These are phyloP conservation scores for Luffa acutangula DNA, from an alignment of 306 rosid genomes.

Conservation along the genomic window DNA sequence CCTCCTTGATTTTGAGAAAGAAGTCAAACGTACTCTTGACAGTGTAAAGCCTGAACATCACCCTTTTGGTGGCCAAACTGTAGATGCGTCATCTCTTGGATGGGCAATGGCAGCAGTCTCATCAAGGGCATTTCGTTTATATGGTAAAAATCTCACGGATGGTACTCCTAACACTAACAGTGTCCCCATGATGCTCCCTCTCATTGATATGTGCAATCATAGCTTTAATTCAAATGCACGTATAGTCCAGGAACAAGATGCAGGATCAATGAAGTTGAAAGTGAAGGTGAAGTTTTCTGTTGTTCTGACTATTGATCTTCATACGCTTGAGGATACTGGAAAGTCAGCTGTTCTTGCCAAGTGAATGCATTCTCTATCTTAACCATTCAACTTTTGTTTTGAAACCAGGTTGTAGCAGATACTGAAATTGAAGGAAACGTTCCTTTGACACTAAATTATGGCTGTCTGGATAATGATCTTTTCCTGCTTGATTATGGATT, in stretches of 20 bases:
- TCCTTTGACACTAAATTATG: conserved; percentile 64
- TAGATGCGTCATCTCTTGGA: conserved; percentile 87
- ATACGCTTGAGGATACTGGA: background rate
- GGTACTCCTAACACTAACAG: conserved; percentile 22
- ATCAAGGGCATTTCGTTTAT: conserved; percentile 73
- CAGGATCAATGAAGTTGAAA: conserved; percentile 28
- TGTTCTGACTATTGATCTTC: background rate
- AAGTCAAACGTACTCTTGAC: conserved; percentile 41
- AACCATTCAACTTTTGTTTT: background rate
- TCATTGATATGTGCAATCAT: conserved; percentile 96
- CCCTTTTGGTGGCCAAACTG: conserved; percentile 74
- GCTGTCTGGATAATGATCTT: conserved; percentile 68
- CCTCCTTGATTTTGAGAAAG: conserved; percentile 81
- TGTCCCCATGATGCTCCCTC: conserved; percentile 93
- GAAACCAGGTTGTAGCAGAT: conserved; percentile 78
- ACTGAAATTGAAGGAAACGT: conserved; percentile 46
- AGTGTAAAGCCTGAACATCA: conserved; percentile 44
- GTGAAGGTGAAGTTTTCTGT: conserved; percentile 45
- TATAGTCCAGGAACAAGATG: conserved; percentile 74
- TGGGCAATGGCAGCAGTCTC: conserved; percentile 99
- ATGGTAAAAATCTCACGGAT: conserved; percentile 47
- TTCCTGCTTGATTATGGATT: conserved; percentile 89
- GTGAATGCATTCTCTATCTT: conserved; percentile 9
- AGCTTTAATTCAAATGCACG: conserved; percentile 72
- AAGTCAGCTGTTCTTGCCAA: background rate